phyloP scores from a whole-genome alignment of 1,284 basidiomycete genomes.

The Microbotryum silenes-acaulis region DNA sequence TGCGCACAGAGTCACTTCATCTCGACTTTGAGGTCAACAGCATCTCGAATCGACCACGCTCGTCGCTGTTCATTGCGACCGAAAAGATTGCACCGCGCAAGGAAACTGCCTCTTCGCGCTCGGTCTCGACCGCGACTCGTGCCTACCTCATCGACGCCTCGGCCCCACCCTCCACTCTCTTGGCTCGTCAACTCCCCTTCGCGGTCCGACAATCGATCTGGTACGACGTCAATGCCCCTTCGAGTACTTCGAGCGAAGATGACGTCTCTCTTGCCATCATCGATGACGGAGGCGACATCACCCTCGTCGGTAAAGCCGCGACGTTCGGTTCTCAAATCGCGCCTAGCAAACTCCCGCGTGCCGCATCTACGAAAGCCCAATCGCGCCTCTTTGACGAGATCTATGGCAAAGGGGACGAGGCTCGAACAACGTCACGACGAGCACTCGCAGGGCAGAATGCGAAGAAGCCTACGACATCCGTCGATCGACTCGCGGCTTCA shows the following conservation, averaged over 20 bases:
- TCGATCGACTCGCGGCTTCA: not conserved
- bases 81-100: slow-evolving; percentile 1
- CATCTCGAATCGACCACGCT: slow-evolving; percentile 2
- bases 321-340: slow-evolving; percentile 3
- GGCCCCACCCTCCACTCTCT: slow-evolving; percentile 8
- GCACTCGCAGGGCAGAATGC: not conserved
- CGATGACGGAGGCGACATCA: slow-evolving; percentile 5
- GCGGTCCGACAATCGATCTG: slow-evolving; percentile 13
- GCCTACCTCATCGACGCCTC: not conserved
- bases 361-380: slow-evolving; percentile 1
- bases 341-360: slow-evolving; percentile 13
- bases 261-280: slow-evolving; percentile 22
- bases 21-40: slow-evolving; percentile 13
- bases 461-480: not conserved
- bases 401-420: slow-evolving; percentile 19
- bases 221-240: slow-evolving; percentile 5
- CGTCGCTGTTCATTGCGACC: slow-evolving; percentile 3
- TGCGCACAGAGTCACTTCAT: slow-evolving; percentile 13
- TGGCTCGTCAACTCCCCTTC: slow-evolving; percentile 15
- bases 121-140: not conserved
- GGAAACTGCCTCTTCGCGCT: not conserved
- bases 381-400: slow-evolving; percentile 33
- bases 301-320: slow-evolving; percentile 21
- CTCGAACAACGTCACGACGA: not conserved
- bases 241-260: not conserved